A percentile compares a stretch with the other conserved stretches of the same genome.
These are phyloP conservation scores for Sugiyamaella smithiae DNA, from an alignment of 805 yeast species.

Conservation along the genomic window DNA sequence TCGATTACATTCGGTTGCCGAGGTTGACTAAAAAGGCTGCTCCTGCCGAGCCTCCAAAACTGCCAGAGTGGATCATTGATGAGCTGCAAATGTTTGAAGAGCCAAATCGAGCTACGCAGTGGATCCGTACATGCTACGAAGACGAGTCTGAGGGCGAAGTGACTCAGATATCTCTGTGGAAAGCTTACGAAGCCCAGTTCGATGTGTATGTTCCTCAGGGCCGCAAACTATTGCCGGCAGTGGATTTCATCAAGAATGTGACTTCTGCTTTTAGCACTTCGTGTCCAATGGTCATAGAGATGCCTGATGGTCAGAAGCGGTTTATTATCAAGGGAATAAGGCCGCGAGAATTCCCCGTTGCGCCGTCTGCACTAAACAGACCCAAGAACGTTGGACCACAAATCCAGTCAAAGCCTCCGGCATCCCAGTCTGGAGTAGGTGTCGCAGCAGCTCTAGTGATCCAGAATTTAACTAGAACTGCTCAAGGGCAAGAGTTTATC, in stretches of 20 bases:
- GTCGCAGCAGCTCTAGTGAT: conserved; percentile 36
- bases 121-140: conserved; percentile 91
- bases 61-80: conserved; percentile 54
- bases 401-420: conserved; percentile 20
- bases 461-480: conserved; percentile 35
- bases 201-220: conserved; percentile 52
- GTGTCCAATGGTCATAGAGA: conserved; percentile 85
- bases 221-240: conserved; percentile 75
- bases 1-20: conserved; percentile 38
- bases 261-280: conserved; percentile 84
- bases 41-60: conserved; percentile 63
- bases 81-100: conserved; percentile 67
- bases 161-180: conserved; percentile 94
- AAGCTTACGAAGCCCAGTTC: conserved; percentile 86
- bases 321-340: conserved; percentile 93
- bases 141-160: conserved; percentile 78
- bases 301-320: conserved; percentile 63
- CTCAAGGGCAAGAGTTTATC: conserved; percentile 25
- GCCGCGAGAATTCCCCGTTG: conserved; percentile 56
- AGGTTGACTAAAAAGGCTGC: conserved; percentile 52
- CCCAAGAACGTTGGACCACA: conserved; percentile 6
- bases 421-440: conserved; percentile 27
- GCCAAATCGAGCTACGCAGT: conserved; percentile 86
- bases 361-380: conserved; percentile 24
- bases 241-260: conserved; percentile 93